Percentiles rank a stretch among this genome's conserved stretches.
phyloP scores from a whole-genome alignment of 306 rosid genomes.

The Vigna radiata region DNA sequence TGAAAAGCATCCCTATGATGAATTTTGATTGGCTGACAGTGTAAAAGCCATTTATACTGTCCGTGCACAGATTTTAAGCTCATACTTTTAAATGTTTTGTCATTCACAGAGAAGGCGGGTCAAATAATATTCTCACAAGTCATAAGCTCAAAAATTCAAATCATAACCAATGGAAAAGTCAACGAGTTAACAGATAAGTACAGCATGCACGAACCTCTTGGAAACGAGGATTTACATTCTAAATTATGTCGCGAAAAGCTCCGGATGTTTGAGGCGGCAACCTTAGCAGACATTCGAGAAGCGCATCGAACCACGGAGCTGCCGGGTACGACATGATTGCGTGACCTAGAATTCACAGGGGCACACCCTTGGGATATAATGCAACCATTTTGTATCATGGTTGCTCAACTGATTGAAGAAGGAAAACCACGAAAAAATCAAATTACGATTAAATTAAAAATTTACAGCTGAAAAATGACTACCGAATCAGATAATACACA shows the following conservation, averaged over 20 bases:
- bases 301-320: slow-evolving; percentile 41
- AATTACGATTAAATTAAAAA: background rate
- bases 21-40: background rate
- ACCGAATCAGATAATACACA: background rate
- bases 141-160: background rate
- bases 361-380: slow-evolving; percentile 54
- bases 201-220: slow-evolving; percentile 42
- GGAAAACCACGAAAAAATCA: background rate
- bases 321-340: slow-evolving; percentile 36
- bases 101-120: background rate
- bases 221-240: slow-evolving; percentile 46
- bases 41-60: background rate
- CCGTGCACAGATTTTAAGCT: background rate
- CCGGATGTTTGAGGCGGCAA: slow-evolving; percentile 48
- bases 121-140: background rate
- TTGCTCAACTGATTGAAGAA: slow-evolving; percentile 46
- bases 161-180: background rate
- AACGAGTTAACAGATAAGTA: slow-evolving; percentile 6
- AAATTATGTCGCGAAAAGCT: slow-evolving; percentile 52
- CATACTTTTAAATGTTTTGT: background rate
- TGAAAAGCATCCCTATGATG: no score
- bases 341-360: slow-evolving; percentile 48
- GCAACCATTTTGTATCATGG: slow-evolving; percentile 67
- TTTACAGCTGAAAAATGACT: background rate
- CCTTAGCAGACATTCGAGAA: slow-evolving; percentile 53